Base-by-base conservation (phyloP, 2,329 filamentous ascomycete genomes). In the Aphanocladium album region DNA sequence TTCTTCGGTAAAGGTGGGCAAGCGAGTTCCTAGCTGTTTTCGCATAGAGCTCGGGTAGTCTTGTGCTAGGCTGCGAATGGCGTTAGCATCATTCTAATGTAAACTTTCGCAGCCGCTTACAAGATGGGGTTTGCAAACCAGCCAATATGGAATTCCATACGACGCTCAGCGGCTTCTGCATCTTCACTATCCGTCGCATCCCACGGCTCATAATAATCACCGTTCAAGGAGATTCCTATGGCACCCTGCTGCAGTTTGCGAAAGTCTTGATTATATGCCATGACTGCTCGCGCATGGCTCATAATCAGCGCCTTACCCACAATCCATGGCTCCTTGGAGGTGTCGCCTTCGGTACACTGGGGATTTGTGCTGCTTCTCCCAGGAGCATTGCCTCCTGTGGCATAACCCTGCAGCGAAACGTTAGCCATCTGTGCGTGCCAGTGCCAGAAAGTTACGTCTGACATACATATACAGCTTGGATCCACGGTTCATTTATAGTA, bases 121-220 rank as follows among this genome's bases (percentile, higher is more conserved):
- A 75, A 76, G 7, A 76, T 71, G 11, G 74, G 74, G 50, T 76
- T 70, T 1, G 72, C 74, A 57, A 75, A 76, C 74, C 74, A 76
- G 6, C 72, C 74, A 4, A 76, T 73, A 53, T 73, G 69, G 23
- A 76, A 76, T 16, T 74, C 62, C 72, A 76, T 73, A 0, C 71
- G 61, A 1, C 73, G 62, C 62, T 74, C 67, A 2, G 70, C 70
- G 1, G 74, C 74, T 5, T 72, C 70, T 0, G 60, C 58, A 27
- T 76, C 72, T 5, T 45, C 37, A 0, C 61, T 53, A 14, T 70
- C 67, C 2, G 49, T 62, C 12, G 51, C 53, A 30, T 76, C 72
- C 66, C 69, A 76, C 0, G 74, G 74, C 58, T 74, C 72, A 49
- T 72, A 76, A 62, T 67, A 76, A 25, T 76, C 71, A 0, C 74